A percentile compares a stretch with the other conserved stretches of the same genome.
phyloP scores from a whole-genome alignment of 1,139 yeast genomes.

The Sugiyamaella pinicola region DNA sequence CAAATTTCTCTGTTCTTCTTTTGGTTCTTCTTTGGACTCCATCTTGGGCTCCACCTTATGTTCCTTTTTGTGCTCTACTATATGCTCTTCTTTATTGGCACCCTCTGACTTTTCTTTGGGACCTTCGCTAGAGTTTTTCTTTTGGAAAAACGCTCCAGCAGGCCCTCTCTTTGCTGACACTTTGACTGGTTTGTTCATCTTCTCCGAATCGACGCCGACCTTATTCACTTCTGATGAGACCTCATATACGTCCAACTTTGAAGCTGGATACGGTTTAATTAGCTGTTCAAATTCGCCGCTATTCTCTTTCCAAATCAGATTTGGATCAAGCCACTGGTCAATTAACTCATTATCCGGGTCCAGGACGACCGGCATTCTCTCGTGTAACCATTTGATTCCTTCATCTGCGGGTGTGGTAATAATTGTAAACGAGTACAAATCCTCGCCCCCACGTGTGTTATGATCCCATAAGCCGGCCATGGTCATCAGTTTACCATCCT shows the following conservation, averaged over 20 bases:
- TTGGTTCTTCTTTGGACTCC: constrained; percentile 1
- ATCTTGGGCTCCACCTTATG: not conserved
- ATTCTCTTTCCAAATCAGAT: constrained; percentile 45
- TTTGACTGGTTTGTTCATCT: constrained; percentile 49
- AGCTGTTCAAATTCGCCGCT: constrained; percentile 20
- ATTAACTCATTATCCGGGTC: constrained; percentile 58
- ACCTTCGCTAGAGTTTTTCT: constrained; percentile 10
- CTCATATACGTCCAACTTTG: constrained; percentile 51
- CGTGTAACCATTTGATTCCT: constrained; percentile 68
- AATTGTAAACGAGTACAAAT: constrained; percentile 62
- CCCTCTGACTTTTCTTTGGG: not conserved
- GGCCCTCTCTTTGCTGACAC: constrained; percentile 19
- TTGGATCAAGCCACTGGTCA: constrained; percentile 63
- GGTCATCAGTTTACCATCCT: constrained; percentile 55
- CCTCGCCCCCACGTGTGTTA: constrained; percentile 35
- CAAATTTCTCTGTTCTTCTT: constrained; percentile 5
- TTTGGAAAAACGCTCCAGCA: constrained; percentile 19
- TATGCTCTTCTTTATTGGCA: not conserved
- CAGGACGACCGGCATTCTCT: constrained; percentile 73
- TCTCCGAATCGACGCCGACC: constrained; percentile 51
- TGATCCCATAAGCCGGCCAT: constrained; percentile 70
- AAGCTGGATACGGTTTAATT: constrained; percentile 26
- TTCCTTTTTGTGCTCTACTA: constrained; percentile 4
- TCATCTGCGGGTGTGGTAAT: constrained; percentile 70
- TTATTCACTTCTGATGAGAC: constrained; percentile 72